A percentile compares a stretch with the other conserved stretches of the same genome.
Conservation (phyloP, 2,329 filamentous ascomycete genomes). For the Neonectria neomacrospora region DNA sequence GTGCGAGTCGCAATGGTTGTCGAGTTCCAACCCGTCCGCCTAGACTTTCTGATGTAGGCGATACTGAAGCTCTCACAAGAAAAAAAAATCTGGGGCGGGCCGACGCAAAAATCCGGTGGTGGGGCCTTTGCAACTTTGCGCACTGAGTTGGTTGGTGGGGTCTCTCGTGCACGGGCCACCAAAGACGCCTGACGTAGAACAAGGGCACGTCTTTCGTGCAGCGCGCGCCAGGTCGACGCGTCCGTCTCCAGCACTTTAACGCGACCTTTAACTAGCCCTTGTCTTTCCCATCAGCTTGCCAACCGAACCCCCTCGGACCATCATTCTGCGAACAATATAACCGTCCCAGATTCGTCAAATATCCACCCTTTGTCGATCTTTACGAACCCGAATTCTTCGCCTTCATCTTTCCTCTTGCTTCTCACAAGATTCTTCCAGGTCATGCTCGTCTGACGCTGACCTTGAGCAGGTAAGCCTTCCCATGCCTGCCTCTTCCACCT, state of each 20-base stretch:
- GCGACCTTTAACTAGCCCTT: constrained; percentile 34
- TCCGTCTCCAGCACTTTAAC: constrained; percentile 40
- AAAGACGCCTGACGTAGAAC: constrained; percentile 39
- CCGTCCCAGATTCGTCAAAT: neutral
- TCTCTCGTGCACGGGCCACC: constrained; percentile 5
- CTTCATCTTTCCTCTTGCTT: neutral
- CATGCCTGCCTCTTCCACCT: neutral
- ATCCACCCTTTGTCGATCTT: neutral
- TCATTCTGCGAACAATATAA: neutral
- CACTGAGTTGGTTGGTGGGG: constrained; percentile 33
- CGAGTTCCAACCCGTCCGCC: constrained; percentile 27
- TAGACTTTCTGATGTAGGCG: constrained; percentile 31
- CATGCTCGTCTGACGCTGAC: constrained; percentile 36
- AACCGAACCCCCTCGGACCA: constrained; percentile 18
- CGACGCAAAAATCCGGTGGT: constrained; percentile 51
- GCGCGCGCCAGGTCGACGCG: constrained; percentile 41
- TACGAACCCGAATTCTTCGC: neutral
- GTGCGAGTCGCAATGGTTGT: constrained; percentile 37
- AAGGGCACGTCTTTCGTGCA: constrained; percentile 31
- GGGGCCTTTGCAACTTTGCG: constrained; percentile 35
- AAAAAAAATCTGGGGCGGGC: constrained; percentile 50
- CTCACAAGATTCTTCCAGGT: constrained; percentile 2
- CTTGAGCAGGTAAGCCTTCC: constrained; percentile 21
- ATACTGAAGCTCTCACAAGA: constrained; percentile 47
- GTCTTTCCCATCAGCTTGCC: constrained; percentile 4